Conservation (phyloP, 176 grass and related monocot genomes). For the Carex cristatella region DNA sequence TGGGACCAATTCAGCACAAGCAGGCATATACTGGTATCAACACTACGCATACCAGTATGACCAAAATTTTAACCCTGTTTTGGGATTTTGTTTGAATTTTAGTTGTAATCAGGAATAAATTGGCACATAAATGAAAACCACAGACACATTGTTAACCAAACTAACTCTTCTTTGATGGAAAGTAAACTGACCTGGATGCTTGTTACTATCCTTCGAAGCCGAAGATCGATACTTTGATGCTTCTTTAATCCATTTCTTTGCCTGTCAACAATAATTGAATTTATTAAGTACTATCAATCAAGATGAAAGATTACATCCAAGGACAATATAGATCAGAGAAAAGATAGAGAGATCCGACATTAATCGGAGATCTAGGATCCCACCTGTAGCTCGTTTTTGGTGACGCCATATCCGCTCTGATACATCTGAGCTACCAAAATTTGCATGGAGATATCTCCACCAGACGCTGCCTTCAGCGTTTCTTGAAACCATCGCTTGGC, state of each 20-base stretch:
- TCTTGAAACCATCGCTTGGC: conserved; percentile 88
- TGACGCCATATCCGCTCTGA: conserved; percentile 73
- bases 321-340: background rate
- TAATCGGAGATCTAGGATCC: conserved; percentile 8
- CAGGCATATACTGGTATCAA: background rate
- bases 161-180: background rate
- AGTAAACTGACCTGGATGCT: conserved; percentile 61
- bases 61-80: background rate
- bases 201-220: conserved; percentile 71
- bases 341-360: background rate
- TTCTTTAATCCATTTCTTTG: conserved; percentile 78
- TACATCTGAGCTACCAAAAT: conserved; percentile 98
- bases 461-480: conserved; percentile 76
- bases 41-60: background rate
- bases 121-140: background rate
- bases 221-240: conserved; percentile 74
- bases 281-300: background rate
- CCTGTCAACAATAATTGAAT: conserved; percentile 37
- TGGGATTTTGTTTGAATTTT: background rate
- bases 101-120: background rate
- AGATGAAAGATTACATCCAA: background rate
- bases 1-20: background rate
- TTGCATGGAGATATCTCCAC: conserved; percentile 82
- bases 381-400: conserved; percentile 82
- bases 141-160: background rate